These are phyloP conservation scores for Umbelopsis ramanniana DNA, from an alignment of 192 early-diverging fungal genomes.

Conservation along the genomic window DNA sequence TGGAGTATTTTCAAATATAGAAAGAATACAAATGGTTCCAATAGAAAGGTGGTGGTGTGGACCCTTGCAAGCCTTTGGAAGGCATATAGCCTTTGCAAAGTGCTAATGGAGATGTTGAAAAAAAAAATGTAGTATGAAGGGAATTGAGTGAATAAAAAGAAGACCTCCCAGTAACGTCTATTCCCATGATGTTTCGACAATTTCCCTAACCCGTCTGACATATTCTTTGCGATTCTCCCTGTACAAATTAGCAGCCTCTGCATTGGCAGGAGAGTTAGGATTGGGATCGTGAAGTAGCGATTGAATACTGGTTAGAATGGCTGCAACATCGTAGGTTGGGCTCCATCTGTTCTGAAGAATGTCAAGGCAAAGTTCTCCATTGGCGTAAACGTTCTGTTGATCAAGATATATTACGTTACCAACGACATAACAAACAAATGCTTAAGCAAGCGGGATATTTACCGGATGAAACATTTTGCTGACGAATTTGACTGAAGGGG, in stretches of 20 bases:
- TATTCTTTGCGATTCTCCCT: conserved; percentile 95
- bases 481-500: conserved; percentile 93
- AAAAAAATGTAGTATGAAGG: too few species aligned
- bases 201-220: conserved; percentile 85
- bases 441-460: neutral
- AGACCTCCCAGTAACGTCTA: conserved; percentile 22
- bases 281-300: conserved; percentile 97
- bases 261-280: conserved; percentile 95
- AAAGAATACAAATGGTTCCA: too few species aligned
- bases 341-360: conserved; percentile 98
- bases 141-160: neutral
- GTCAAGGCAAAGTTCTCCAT: conserved; percentile 96
- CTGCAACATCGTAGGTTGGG: conserved; percentile 94
- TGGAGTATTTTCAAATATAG: neutral
- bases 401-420: neutral
- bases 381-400: conserved; percentile 87
- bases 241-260: conserved; percentile 93
- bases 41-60: neutral
- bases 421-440: neutral
- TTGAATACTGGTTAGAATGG: conserved; percentile 95
- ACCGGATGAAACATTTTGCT: conserved; percentile 95
- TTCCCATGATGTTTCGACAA: conserved; percentile 90
- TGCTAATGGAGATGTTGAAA: conserved; percentile 2
- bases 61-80: neutral
- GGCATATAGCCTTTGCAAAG: neutral